These are phyloP conservation scores for Yamadazyma phyllophila DNA, from an alignment of 805 yeast genomes.

Conservation along the genomic window DNA sequence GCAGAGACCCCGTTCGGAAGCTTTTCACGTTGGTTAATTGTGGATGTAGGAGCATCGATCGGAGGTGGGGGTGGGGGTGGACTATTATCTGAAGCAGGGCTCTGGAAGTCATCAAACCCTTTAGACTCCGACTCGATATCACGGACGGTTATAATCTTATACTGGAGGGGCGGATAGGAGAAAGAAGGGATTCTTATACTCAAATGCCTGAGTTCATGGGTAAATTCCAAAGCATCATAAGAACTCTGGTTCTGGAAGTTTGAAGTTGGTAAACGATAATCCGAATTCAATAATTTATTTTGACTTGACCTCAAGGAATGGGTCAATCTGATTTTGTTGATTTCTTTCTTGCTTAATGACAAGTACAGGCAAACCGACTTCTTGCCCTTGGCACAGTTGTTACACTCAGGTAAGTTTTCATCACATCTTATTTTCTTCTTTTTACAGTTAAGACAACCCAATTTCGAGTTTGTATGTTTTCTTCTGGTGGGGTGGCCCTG, in stretches of 20 bases:
- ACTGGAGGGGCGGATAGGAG: conserved; percentile 23
- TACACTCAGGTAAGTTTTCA: conserved; percentile 28
- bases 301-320: conserved; percentile 27
- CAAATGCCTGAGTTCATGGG: conserved; percentile 21
- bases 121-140: conserved; percentile 22
- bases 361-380: conserved; percentile 27
- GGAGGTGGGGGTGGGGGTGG: background rate
- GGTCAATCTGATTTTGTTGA: conserved; percentile 23
- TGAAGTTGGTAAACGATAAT: conserved; percentile 28
- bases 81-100: background rate
- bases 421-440: conserved; percentile 31
- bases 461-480: conserved; percentile 28
- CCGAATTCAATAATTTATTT: conserved; percentile 22
- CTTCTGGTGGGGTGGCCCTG: conserved; percentile 16
- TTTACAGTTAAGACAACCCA: conserved; percentile 32
- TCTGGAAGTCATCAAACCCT: conserved; percentile 10
- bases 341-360: conserved; percentile 16
- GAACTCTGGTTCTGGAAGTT: background rate
- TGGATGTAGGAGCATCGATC: background rate
- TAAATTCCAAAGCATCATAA: conserved; percentile 18
- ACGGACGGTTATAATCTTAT: conserved; percentile 15
- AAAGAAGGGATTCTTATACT: conserved; percentile 21
- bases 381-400: conserved; percentile 25
- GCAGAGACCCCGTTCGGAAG: conserved; percentile 1
- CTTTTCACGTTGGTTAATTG: background rate